These are phyloP conservation scores for Phialophora expanda DNA, from an alignment of 2,329 filamentous ascomycete genomes.

Conservation along the genomic window DNA sequence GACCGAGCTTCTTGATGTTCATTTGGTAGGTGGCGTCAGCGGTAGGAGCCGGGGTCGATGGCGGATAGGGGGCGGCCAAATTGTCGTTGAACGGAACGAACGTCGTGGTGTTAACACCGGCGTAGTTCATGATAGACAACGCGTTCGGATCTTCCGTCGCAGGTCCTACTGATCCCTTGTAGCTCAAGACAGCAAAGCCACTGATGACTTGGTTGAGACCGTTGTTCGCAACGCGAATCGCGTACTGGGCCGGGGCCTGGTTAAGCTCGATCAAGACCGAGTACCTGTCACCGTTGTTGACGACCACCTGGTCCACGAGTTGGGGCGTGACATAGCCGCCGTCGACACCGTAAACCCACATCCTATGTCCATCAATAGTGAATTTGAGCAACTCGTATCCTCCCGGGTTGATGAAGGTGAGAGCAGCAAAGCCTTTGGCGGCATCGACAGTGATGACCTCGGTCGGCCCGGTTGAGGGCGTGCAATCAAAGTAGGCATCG, in stretches of 20 bases:
- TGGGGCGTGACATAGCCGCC: constrained; percentile 51
- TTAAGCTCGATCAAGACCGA: constrained; percentile 51
- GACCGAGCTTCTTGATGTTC: constrained; percentile 40
- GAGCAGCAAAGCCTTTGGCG: constrained; percentile 45
- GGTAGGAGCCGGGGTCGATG: constrained; percentile 49
- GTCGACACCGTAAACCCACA: constrained; percentile 54
- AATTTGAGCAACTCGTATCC: constrained; percentile 45
- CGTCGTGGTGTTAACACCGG: constrained; percentile 50
- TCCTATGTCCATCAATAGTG: constrained; percentile 52
- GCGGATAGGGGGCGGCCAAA: constrained; percentile 56
- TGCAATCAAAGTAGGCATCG: constrained; percentile 50
- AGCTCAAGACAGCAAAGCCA: constrained; percentile 58
- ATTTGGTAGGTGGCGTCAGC: constrained; percentile 56
- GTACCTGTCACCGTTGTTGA: constrained; percentile 50
- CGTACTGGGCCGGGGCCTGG: constrained; percentile 47
- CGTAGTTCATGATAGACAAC: constrained; percentile 57
- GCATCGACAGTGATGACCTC: constrained; percentile 43
- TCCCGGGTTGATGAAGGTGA: constrained; percentile 49
- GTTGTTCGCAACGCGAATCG: constrained; percentile 57
- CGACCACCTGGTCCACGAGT: constrained; percentile 44
- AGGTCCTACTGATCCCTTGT: constrained; percentile 41
- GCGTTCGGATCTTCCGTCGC: constrained; percentile 41
- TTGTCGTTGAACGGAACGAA: constrained; percentile 55
- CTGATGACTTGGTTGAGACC: constrained; percentile 61
- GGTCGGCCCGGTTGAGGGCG: constrained; percentile 28